A percentile compares a stretch with the other conserved stretches of the same genome.
These are phyloP conservation scores for Colletotrichum sp. DNA, from an alignment of 2,329 filamentous ascomycete species.

Conservation along the genomic window DNA sequence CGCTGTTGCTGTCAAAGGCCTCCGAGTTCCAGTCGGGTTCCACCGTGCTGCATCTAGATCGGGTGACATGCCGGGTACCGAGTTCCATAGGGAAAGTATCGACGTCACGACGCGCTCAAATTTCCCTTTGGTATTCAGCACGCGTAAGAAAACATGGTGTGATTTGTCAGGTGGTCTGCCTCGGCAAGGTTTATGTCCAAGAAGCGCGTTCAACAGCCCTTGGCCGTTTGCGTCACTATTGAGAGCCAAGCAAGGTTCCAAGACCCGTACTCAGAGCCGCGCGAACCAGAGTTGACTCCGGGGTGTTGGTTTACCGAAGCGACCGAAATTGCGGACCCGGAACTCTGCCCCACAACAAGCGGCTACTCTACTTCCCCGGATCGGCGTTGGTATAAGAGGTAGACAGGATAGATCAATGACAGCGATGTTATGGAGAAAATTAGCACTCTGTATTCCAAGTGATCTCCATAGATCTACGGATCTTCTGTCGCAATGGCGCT, in stretches of 20 bases:
- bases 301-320: not conserved
- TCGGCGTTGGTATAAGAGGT: conserved; percentile 1
- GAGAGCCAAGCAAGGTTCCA: not conserved
- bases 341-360: not conserved
- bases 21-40: not conserved
- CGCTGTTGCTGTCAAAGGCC: not conserved
- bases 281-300: not conserved
- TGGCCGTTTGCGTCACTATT: conserved; percentile 6
- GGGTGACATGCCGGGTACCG: not conserved
- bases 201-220: not conserved
- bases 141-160: not conserved
- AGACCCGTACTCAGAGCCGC: not conserved
- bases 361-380: conserved; percentile 3
- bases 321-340: conserved; percentile 8
- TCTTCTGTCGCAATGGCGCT: not conserved
- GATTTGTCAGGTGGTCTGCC: conserved; percentile 1
- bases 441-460: not conserved
- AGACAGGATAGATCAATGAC: not conserved
- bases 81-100: not conserved
- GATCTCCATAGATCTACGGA: not conserved
- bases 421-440: not conserved
- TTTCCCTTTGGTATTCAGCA: not conserved
- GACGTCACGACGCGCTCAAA: not conserved
- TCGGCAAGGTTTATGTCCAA: not conserved
- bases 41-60: not conserved